Evolutionary conservation across 306 rosid genomes (phyloP).

Genomic region (Glycine latifolia): DNA sequence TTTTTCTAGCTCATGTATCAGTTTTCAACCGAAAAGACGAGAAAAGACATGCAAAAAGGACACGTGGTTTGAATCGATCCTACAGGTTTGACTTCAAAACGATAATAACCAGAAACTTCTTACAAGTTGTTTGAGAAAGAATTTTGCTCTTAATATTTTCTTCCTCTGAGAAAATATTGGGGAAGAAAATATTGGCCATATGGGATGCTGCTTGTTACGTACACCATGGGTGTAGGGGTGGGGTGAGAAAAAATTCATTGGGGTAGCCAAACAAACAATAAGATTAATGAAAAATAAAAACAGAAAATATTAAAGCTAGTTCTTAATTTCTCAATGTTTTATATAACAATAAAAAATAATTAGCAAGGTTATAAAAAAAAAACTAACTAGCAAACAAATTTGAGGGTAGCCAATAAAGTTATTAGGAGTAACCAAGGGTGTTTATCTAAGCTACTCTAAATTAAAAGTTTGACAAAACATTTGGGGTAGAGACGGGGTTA

Average conservation of each 20-base stretch:
- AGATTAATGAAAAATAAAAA: neutral
- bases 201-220: neutral
- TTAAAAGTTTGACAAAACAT: neutral
- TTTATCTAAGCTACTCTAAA: neutral
- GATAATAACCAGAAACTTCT: neutral
- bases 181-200: neutral
- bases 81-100: neutral
- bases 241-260: too few species aligned
- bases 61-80: neutral
- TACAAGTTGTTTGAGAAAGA: conserved; percentile 2
- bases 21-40: neutral
- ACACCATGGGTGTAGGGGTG: neutral
- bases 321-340: neutral
- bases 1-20: neutral
- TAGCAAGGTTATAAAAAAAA: too few species aligned
- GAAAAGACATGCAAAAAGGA: neutral
- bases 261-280: neutral
- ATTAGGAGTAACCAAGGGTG: neutral
- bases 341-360: neutral
- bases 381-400: neutral
- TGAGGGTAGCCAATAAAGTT: neutral
- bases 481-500: neutral
- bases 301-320: neutral
- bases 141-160: neutral
- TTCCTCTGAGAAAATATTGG: neutral